Base-by-base conservation (phyloP, 768 basidiomycete species). In the Trametes punicea region DNA sequence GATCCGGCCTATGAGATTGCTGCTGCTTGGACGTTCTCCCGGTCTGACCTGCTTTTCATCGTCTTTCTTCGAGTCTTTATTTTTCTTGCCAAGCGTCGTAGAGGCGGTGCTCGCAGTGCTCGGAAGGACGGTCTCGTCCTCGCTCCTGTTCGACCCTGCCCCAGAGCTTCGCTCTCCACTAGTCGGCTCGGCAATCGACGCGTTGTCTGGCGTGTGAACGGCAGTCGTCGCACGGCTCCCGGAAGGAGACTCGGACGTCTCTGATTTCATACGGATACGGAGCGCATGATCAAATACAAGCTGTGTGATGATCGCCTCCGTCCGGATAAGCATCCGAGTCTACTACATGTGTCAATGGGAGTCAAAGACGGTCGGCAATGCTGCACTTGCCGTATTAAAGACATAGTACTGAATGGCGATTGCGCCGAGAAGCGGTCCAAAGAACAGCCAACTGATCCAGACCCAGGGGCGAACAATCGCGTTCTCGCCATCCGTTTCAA, bases 1-100 rank as follows among this genome's bases (percentile, higher is more conserved):
- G 67, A 92, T 87, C 65, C 82, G 87, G 8, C 90, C 90, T 34
- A 83, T 80, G 20, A 90, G 70, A 63, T 86, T 85, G 8, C 70
- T 42, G 34, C 57, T 39, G 5, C 47, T 44, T 9, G 50, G 21
- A 1, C 40, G 33, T 13, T 18, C 15, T 16, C 34, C 30, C 16
- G 39, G 36, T 11, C 26, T 13, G 1, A 39, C 45, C 16, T 26
- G 26, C 46, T 59, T 41, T 10, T 39, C 48, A 2, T 51, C 55
- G 2, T 27, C 44, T 40, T 61, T 59, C 46, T 56, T 54, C 13
- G 39, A 15, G 8, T 57, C 41, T 23, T 56, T 58, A 23, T 50
- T 56, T 13, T 55, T 53, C 46, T 54, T 42, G 13, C 11, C 33
- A 29, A 54, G 21, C 6, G 39, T 20, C 3, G 46, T 48, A 1